Percentiles rank a stretch among this genome's conserved stretches.
Conservation (phyloP, 2,329 filamentous ascomycete genomes). For the Diplodia seriata region DNA sequence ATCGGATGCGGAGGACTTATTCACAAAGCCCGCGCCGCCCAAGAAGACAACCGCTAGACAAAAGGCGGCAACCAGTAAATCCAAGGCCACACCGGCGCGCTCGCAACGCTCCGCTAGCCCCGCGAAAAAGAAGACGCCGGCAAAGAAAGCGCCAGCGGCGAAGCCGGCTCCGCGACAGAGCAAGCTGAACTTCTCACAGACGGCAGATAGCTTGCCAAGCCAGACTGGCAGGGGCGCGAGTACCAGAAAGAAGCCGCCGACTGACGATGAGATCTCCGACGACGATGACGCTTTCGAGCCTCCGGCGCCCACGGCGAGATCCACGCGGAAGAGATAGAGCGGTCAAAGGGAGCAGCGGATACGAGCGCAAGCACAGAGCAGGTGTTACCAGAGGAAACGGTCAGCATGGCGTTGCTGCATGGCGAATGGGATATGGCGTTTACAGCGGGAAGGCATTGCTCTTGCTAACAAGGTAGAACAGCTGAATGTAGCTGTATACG, state of each 20-base stretch:
- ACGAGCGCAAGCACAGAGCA: neutral
- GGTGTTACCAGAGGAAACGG: neutral
- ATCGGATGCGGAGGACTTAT: slow-evolving; percentile 36
- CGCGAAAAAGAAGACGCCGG: slow-evolving; percentile 37
- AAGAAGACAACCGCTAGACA: slow-evolving; percentile 35
- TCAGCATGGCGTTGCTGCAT: slow-evolving; percentile 8
- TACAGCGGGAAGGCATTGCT: neutral
- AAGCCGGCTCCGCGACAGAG: slow-evolving; percentile 46
- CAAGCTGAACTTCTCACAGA: slow-evolving; percentile 53
- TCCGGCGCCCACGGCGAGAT: slow-evolving; percentile 38
- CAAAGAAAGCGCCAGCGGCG: slow-evolving; percentile 35
- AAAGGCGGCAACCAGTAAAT: slow-evolving; percentile 38
- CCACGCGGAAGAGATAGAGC: neutral
- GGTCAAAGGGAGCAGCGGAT: neutral
- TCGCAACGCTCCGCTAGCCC: slow-evolving; percentile 37
- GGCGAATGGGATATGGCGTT: slow-evolving; percentile 14
- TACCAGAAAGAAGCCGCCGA: slow-evolving; percentile 38
- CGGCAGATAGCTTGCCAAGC: slow-evolving; percentile 43
- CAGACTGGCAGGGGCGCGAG: slow-evolving; percentile 40
- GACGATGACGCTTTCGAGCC: slow-evolving; percentile 50
- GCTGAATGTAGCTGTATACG: neutral
- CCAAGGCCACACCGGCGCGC: slow-evolving; percentile 39
- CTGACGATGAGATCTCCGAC: slow-evolving; percentile 52
- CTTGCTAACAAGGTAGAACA: neutral
- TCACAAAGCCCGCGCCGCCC: slow-evolving; percentile 46